Percentiles rank a stretch among this genome's conserved stretches.
These are phyloP conservation scores for Reticulascus tulasneorum DNA, from an alignment of 2,329 filamentous ascomycete species.

Conservation along the genomic window DNA sequence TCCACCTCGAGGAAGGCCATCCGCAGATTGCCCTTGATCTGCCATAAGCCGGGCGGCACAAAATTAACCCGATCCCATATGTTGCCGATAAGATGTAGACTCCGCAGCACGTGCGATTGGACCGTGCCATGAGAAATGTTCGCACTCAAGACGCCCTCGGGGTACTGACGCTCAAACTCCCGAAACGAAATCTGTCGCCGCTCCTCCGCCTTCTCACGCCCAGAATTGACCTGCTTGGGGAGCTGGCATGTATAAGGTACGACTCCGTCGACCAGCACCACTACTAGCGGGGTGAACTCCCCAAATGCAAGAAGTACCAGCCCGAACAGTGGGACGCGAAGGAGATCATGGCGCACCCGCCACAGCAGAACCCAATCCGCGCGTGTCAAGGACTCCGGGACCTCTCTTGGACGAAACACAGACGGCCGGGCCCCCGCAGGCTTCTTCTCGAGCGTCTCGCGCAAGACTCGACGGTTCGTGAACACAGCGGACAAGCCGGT, in stretches of 20 bases:
- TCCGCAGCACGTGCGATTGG: slow-evolving; percentile 35
- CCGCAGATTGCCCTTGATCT: slow-evolving; percentile 45
- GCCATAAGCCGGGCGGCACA: slow-evolving; percentile 48
- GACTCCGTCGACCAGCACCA: slow-evolving; percentile 64
- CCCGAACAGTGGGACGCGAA: slow-evolving; percentile 75
- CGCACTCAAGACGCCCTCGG: slow-evolving; percentile 29
- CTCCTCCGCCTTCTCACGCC: slow-evolving; percentile 51
- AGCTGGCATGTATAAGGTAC: slow-evolving; percentile 82
- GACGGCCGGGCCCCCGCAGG: slow-evolving; percentile 53
- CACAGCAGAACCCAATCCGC: slow-evolving; percentile 66
- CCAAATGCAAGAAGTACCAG: slow-evolving; percentile 74
- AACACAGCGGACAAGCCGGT: slow-evolving; percentile 72
- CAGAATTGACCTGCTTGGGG: slow-evolving; percentile 63
- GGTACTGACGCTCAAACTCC: slow-evolving; percentile 27
- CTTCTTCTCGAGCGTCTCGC: slow-evolving; percentile 34
- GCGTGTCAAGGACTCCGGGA: slow-evolving; percentile 45
- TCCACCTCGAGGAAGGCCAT: slow-evolving; percentile 66
- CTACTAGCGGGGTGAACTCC: slow-evolving; percentile 79
- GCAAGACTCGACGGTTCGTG: slow-evolving; percentile 56
- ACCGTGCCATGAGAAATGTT: slow-evolving; percentile 17
- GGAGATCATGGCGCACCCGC: slow-evolving; percentile 67
- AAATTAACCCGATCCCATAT: slow-evolving; percentile 49
- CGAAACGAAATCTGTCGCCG: slow-evolving; percentile 48
- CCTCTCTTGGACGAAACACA: slow-evolving; percentile 26
- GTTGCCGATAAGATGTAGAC: slow-evolving; percentile 39